phyloP scores from a whole-genome alignment of 495 filamentous ascomycete genomes.

The Pyrenula massariospora region DNA sequence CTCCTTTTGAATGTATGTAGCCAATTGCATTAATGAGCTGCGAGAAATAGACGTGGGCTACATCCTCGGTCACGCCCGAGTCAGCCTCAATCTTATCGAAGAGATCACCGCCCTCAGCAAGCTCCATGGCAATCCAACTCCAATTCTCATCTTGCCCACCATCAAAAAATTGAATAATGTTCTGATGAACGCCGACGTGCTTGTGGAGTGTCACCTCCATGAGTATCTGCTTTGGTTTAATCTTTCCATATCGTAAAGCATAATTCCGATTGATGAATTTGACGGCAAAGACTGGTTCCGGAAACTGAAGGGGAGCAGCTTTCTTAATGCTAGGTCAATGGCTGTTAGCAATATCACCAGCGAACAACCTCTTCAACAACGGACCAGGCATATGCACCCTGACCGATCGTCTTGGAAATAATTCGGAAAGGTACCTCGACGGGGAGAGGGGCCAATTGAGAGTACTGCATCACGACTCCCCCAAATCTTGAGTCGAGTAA shows the following conservation, averaged over 20 bases:
- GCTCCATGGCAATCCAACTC: conserved; percentile 98
- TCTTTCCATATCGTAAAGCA: conserved; percentile 75
- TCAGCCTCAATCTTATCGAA: conserved; percentile 99
- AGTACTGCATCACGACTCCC: conserved; percentile 45
- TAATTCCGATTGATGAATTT: conserved; percentile 98
- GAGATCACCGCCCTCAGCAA: conserved; percentile 87
- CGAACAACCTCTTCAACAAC: background rate
- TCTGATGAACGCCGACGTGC: conserved; percentile 76
- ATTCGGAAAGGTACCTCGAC: conserved; percentile 82
- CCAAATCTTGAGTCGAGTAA: background rate
- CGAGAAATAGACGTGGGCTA: conserved; percentile 91
- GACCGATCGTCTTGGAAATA: conserved; percentile 89
- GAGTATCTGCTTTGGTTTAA: conserved; percentile 75
- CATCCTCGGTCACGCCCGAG: conserved; percentile 79
- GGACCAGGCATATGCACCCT: conserved; percentile 94
- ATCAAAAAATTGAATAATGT: conserved; percentile 85
- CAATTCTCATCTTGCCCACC: conserved; percentile 80
- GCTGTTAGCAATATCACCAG: conserved; percentile 1
- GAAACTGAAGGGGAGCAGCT: conserved; percentile 57
- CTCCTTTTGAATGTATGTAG: conserved; percentile 89
- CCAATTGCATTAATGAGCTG: conserved; percentile 83
- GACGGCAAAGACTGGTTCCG: conserved; percentile 78
- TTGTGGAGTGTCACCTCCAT: conserved; percentile 84
- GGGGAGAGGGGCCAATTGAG: conserved; percentile 80
- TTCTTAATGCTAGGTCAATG: conserved; percentile 68